Base-by-base conservation (phyloP, 179 eudicot genomes). In the Pouteria campechiana region DNA sequence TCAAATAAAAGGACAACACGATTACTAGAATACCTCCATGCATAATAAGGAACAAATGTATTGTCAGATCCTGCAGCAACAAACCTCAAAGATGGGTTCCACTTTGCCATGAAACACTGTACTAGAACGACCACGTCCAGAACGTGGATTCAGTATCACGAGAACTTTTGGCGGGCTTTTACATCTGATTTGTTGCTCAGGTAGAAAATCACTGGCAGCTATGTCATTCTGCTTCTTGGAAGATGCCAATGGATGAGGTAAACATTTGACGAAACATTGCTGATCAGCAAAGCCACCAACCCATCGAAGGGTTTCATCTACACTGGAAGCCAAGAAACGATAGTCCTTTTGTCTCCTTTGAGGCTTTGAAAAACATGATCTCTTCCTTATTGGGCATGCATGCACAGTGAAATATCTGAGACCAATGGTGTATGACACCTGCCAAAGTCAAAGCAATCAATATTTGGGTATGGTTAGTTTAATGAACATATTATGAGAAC, bases 71-170 rank as follows among this genome's bases (percentile, higher is more conserved):
- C n/a, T n/a, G n/a, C n/a, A n/a, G n/a, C 48, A 41, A 32, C 70
- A 42, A 75, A 87, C 99, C 86, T 92, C 87, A 55, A 92, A 87
- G 60, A 92, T 79, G 9, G 99, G 99, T 58, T 92, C 99, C 42
- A 78, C 99, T 54, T 58, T 55, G 24, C 66, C 72, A 57, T 87
- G 79, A 56, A 77, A 92, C 46, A 92, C 96, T 75, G 79, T 92
- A 67, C 78, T 92, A 23, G 99, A 92, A 38, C 92, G 88, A 33
- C 99, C 99, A 50, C 73, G 88, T 41, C 99, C 99, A 41, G 99
- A 86, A 7, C 94, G 76, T 28, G 99, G 99, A 64, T 92, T 92
- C 46, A 86, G 63, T 50, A 92, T 92, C 50, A 92, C 94, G 16
- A 92, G 80, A 76, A 92, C 66, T 61, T 53, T 79, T 4, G 96